Evolutionary conservation across 1,284 basidiomycete species (phyloP).

Genomic region (Xerocomus nothofagi): DNA sequence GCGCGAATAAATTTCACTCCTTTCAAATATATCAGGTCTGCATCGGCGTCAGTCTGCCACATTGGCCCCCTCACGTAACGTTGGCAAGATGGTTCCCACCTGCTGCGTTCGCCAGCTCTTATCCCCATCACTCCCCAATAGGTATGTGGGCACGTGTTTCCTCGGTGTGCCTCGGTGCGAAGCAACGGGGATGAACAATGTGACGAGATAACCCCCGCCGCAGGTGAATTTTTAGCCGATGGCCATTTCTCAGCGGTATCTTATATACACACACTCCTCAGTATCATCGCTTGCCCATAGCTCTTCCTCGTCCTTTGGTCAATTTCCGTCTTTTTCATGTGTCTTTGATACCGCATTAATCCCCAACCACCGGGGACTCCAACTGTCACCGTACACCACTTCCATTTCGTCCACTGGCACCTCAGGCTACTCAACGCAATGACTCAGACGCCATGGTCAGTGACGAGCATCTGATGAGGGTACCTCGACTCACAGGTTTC

Average conservation of each 20-base stretch:
- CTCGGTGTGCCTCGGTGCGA: slow-evolving; percentile 15
- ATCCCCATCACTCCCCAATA: slow-evolving; percentile 16
- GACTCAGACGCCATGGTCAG: slow-evolving; percentile 15
- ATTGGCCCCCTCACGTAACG: slow-evolving; percentile 24
- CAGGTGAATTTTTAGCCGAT: slow-evolving; percentile 10
- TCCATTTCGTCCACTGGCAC: background rate
- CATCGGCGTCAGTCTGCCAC: slow-evolving; percentile 17
- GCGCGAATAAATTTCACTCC: background rate
- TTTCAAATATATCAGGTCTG: slow-evolving; percentile 11
- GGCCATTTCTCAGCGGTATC: slow-evolving; percentile 15
- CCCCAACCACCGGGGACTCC: slow-evolving; percentile 9
- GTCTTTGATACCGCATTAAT: slow-evolving; percentile 13
- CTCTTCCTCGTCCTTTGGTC: slow-evolving; percentile 4
- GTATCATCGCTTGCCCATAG: slow-evolving; percentile 4
- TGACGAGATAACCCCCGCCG: slow-evolving; percentile 19
- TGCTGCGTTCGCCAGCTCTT: slow-evolving; percentile 5
- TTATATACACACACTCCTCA: slow-evolving; percentile 25
- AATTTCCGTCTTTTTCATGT: slow-evolving; percentile 20
- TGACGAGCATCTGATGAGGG: background rate
- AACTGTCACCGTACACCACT: background rate
- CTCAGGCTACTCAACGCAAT: slow-evolving; percentile 9
- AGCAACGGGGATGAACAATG: slow-evolving; percentile 18
- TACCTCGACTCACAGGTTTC: background rate
- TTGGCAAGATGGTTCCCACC: slow-evolving; percentile 23
- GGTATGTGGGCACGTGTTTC: slow-evolving; percentile 25